Evolutionary conservation across 768 basidiomycete species (phyloP).

Genomic region (Naganishia vaughanmartiniae): DNA sequence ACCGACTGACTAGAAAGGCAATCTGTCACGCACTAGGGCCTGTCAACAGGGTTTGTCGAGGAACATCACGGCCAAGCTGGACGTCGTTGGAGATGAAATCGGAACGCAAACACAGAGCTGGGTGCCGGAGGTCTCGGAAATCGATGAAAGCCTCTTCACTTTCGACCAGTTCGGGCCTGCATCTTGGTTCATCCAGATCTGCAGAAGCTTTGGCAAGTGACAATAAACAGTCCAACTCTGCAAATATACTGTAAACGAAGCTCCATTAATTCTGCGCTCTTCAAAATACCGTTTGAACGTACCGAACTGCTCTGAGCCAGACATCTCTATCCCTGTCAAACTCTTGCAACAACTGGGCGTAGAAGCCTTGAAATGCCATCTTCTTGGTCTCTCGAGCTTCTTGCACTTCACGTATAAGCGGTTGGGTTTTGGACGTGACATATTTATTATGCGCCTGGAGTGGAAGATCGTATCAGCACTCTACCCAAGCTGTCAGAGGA

Average conservation of each 20-base stretch:
- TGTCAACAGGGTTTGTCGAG: slow-evolving; percentile 77
- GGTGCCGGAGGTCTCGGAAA: slow-evolving; percentile 86
- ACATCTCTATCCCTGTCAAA: slow-evolving; percentile 49
- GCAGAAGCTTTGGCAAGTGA: slow-evolving; percentile 82
- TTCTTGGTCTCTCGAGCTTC: slow-evolving; percentile 88
- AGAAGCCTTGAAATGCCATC: slow-evolving; percentile 77
- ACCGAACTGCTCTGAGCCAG: slow-evolving; percentile 50
- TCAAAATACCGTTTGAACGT: slow-evolving; percentile 29
- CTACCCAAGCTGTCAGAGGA: slow-evolving; percentile 11
- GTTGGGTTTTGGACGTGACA: slow-evolving; percentile 68
- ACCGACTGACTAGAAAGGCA: neutral
- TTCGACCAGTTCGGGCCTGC: slow-evolving; percentile 83
- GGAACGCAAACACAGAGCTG: slow-evolving; percentile 69
- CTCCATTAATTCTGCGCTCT: neutral
- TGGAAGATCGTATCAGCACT: slow-evolving; percentile 17
- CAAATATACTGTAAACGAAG: slow-evolving; percentile 62
- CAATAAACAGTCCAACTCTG: slow-evolving; percentile 94
- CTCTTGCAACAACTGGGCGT: slow-evolving; percentile 50
- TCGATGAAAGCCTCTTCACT: slow-evolving; percentile 75
- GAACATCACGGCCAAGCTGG: slow-evolving; percentile 69
- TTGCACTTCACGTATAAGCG: slow-evolving; percentile 75
- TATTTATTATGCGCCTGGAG: slow-evolving; percentile 70
- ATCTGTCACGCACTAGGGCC: slow-evolving; percentile 57
- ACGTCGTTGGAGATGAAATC: slow-evolving; percentile 93
- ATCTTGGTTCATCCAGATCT: slow-evolving; percentile 91